Evolutionary conservation across 352 stramenopile species (phyloP), one percentile per base, ranked within the genome.

Genomic region (Pilasporangium apinafurcum): DNA sequence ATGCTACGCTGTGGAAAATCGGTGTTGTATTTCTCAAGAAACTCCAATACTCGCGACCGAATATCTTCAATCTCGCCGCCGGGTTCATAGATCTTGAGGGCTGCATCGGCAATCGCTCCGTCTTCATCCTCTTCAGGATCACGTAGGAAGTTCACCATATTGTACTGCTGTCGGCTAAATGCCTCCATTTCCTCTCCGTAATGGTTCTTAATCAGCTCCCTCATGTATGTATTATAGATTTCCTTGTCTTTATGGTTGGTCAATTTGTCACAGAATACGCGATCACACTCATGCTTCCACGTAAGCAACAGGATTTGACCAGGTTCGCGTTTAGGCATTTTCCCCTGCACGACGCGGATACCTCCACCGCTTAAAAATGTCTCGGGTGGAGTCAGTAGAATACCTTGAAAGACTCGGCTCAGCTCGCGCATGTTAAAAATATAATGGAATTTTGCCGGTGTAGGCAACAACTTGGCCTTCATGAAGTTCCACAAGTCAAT

Each of bases 401-500:
- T 93, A 6, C 96, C 96, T 59, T 98, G 96, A 52, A 99, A 99
- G 0, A 99, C 95, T 37, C 95, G 87, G 54, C 85, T 97, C 27
- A 99, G 80, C 39, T 99, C 95, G 37, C 96, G 91, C 93, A 99
- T 98, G 56, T 99, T 99, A 74, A 99, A 99, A 37, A 98, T 96
- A 70, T 99, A 99, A 65, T 99, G 95, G 73, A 99, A 98, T 51
- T 99, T 98, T 24, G 95, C 91, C 9, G 96, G 96, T 10, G 96
- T 99, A 0, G 95, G 96, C 17, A 99, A 56, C 55, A 99, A 92
- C 53, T 98, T 98, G 10, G 85, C 80, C 65, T 99, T 98, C 76
- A 98, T 98, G 28, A 82, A 93, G 51, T 92, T 96, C 96, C 96
- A 99, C 43, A 99, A 54, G 43, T 95, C 77, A 53, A 99, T 99